Evolutionary conservation across 2,329 filamentous ascomycete species (phyloP), one percentile per base, ranked within the genome.

Genomic region (Magnaporthiopsis rhizophila): DNA sequence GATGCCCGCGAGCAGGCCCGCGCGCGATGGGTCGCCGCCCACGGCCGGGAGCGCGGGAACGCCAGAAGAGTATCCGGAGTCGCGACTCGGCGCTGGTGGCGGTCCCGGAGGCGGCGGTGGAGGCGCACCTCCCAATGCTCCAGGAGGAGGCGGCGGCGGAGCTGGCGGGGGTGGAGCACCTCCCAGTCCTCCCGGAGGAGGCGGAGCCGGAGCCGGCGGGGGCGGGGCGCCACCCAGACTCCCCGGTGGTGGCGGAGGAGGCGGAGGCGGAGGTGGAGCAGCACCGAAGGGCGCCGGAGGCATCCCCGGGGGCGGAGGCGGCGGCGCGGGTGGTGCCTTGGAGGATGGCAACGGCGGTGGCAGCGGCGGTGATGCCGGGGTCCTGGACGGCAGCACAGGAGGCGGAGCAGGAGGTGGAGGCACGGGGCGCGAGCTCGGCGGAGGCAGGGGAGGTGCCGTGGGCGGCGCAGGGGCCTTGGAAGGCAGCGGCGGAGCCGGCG

Each of bases 1-100:
- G 67, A 95, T 95, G 71, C 89, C 85, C 59, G 86, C 88, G 68
- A 90, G 79, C 72, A 91, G 77, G 64, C 86, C 89, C 67, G 80
- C 80, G 69, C 84, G 87, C 65, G 76, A 76, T 63, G 75, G 67
- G 53, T 81, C 80, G 45, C 76, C 75, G 13, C 75, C 76, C 7
- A 12, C 50, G 3, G 75, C 67, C 60, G 72, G 79, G 72, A 64
- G 76, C 24, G 79, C 75, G 2, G 85, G 82, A 1, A 79, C 79
- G 32, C 83, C 80, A 2, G 85, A 82, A 4, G 80, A 77, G 73
- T 86, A 85, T 64, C 78, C 85, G 66, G 77, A 87, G 77, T 81
- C 86, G 77, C 76, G 82, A 75, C 78, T 86, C 72, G 85, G 81
- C 56, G 81, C 81, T 0, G 82, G 83, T 0, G 81, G 81, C 15